Evolutionary conservation across 306 rosid genomes (phyloP).

Genomic region (Oemleria cerasiformis): DNA sequence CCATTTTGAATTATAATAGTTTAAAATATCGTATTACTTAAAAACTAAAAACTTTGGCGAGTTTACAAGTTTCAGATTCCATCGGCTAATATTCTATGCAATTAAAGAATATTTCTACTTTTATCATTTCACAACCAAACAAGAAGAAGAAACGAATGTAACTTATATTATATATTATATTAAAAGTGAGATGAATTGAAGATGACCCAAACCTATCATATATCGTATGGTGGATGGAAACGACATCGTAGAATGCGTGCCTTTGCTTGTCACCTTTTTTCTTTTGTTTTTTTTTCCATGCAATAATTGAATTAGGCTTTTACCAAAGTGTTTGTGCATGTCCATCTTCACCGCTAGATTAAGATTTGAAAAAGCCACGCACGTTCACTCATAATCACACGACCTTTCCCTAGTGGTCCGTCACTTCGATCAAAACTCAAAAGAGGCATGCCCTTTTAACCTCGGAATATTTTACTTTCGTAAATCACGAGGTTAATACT

Average conservation of each 20-base stretch:
- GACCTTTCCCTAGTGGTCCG: background rate
- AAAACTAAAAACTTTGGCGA: no score
- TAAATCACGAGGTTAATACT: background rate
- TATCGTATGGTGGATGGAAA: background rate
- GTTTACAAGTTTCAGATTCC: no score
- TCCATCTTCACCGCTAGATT: background rate
- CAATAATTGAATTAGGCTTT: conserved; percentile 7
- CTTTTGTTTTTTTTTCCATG: background rate
- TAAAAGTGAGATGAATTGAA: background rate
- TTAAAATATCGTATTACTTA: no score
- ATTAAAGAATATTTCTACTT: background rate
- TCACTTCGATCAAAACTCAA: background rate
- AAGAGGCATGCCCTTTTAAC: background rate
- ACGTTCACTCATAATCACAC: background rate
- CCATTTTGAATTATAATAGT: no score
- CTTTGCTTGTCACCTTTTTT: background rate
- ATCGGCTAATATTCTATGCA: no score
- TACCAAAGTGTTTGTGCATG: background rate
- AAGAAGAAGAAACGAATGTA: no score
- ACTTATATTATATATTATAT: no score
- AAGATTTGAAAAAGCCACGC: background rate
- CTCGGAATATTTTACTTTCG: background rate
- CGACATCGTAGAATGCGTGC: background rate
- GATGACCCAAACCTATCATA: background rate
- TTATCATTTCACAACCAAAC: background rate